A percentile compares a stretch with the other conserved stretches of the same genome.
Evolutionary conservation across 2,329 filamentous ascomycete species (phyloP).

Genomic region (Chalaropsis thielavioides): DNA sequence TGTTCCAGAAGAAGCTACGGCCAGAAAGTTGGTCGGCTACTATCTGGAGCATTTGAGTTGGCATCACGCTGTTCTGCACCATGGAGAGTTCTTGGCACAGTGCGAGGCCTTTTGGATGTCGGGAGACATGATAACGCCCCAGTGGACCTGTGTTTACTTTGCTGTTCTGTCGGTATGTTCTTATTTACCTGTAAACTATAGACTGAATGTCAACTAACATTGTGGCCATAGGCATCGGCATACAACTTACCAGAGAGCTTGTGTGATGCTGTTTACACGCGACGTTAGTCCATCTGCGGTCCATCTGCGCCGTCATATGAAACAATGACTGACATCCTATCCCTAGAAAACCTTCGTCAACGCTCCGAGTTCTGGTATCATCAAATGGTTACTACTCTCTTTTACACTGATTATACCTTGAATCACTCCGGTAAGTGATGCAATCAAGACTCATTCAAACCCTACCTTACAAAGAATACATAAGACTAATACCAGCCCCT

Average conservation of each 20-base stretch:
- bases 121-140: neutral
- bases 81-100: slow-evolving; percentile 8
- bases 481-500: too few relatives aligned
- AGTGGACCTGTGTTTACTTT: slow-evolving; percentile 11
- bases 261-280: slow-evolving; percentile 3
- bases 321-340: neutral
- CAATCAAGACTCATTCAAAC: too few relatives aligned
- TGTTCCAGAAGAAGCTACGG: neutral
- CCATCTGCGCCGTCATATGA: too few relatives aligned
- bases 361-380: slow-evolving; percentile 8
- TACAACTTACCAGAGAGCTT: slow-evolving; percentile 12
- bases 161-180: slow-evolving; percentile 11
- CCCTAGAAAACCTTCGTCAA: neutral
- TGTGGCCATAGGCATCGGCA: slow-evolving; percentile 8
- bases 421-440: slow-evolving; percentile 11
- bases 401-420: slow-evolving; percentile 6
- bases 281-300: neutral
- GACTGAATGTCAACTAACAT: neutral
- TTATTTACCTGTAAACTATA: neutral
- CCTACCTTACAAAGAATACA: neutral
- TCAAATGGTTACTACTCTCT: slow-evolving; percentile 8
- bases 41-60: slow-evolving; percentile 16
- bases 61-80: slow-evolving; percentile 16
- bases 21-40: slow-evolving; percentile 11
- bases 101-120: slow-evolving; percentile 8